Conservation (phyloP, 1,139 yeast genomes). For the Pichia sp. region DNA sequence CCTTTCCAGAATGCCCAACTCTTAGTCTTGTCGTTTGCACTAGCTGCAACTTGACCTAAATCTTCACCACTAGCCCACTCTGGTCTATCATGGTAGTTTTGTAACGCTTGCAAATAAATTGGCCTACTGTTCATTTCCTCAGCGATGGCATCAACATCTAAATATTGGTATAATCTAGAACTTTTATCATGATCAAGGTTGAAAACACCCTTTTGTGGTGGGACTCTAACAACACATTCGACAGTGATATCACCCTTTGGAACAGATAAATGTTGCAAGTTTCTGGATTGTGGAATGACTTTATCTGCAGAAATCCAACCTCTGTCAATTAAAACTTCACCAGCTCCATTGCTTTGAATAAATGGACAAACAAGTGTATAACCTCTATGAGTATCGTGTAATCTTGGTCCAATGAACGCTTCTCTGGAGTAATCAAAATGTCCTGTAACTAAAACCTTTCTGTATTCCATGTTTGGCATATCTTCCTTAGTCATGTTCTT, state of each 20-base stretch:
- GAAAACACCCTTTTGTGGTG: slow-evolving; percentile 67
- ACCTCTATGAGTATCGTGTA: slow-evolving; percentile 74
- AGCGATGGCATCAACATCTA: slow-evolving; percentile 85
- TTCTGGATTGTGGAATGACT: slow-evolving; percentile 64
- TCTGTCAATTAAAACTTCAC: slow-evolving; percentile 72
- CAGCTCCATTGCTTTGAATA: slow-evolving; percentile 71
- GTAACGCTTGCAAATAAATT: slow-evolving; percentile 73
- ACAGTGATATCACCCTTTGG: slow-evolving; percentile 77
- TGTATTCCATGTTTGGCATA: slow-evolving; percentile 71
- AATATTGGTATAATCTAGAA: slow-evolving; percentile 45
- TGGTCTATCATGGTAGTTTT: slow-evolving; percentile 61
- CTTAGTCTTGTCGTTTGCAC: slow-evolving; percentile 6
- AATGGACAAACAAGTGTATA: slow-evolving; percentile 83
- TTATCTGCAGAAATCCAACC: slow-evolving; percentile 88
- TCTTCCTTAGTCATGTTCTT: slow-evolving; percentile 52
- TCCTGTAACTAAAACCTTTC: slow-evolving; percentile 74
- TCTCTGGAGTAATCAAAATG: slow-evolving; percentile 82
- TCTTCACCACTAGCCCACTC: slow-evolving; percentile 38
- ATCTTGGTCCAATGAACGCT: slow-evolving; percentile 89
- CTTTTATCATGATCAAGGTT: slow-evolving; percentile 75
- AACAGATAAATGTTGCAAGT: slow-evolving; percentile 60
- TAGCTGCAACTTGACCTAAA: slow-evolving; percentile 24
- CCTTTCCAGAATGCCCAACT: slow-evolving; percentile 19
- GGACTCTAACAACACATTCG: slow-evolving; percentile 68
- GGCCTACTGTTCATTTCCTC: slow-evolving; percentile 64